phyloP scores from a whole-genome alignment of 192 early-diverging fungal genomes.

The Coemansia sp. region DNA sequence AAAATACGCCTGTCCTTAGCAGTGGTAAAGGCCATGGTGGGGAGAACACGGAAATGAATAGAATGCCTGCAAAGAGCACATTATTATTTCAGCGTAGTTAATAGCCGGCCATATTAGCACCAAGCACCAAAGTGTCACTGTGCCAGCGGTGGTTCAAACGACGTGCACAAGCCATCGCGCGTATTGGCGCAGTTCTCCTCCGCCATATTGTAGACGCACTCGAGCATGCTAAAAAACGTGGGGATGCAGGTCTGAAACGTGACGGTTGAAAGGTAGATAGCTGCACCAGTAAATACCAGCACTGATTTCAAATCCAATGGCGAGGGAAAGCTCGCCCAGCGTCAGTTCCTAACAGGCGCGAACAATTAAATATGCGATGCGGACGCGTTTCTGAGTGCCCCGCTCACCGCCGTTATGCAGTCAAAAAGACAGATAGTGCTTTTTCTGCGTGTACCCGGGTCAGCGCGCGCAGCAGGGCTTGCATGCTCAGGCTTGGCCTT shows the following conservation, averaged over 20 bases:
- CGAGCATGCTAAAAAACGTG: conserved; percentile 1
- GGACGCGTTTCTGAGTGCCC: conserved; percentile 10
- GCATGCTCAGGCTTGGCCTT: conserved; percentile 8
- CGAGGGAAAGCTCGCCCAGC: background rate
- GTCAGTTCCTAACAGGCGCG: background rate
- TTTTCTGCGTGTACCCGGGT: conserved; percentile 7
- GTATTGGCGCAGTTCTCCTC: background rate
- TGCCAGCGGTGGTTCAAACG: background rate
- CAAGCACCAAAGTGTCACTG: background rate
- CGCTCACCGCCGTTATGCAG: background rate
- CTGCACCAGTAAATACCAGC: background rate
- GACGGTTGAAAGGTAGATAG: conserved; percentile 5
- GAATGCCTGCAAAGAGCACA: background rate
- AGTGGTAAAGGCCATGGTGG: background rate
- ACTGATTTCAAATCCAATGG: conserved; percentile 11
- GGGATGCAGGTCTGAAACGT: conserved; percentile 6
- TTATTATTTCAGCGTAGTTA: background rate
- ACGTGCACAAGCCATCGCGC: background rate
- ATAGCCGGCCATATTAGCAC: background rate
- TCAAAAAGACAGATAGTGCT: conserved; percentile 8
- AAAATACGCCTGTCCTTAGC: background rate
- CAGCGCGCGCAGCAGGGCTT: conserved; percentile 11
- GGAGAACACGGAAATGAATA: conserved; percentile 9
- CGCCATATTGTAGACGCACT: background rate
- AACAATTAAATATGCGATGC: conserved; percentile 15